Evolutionary conservation across 208 protist species (phyloP).

Genomic region (Lotmaria passim): DNA sequence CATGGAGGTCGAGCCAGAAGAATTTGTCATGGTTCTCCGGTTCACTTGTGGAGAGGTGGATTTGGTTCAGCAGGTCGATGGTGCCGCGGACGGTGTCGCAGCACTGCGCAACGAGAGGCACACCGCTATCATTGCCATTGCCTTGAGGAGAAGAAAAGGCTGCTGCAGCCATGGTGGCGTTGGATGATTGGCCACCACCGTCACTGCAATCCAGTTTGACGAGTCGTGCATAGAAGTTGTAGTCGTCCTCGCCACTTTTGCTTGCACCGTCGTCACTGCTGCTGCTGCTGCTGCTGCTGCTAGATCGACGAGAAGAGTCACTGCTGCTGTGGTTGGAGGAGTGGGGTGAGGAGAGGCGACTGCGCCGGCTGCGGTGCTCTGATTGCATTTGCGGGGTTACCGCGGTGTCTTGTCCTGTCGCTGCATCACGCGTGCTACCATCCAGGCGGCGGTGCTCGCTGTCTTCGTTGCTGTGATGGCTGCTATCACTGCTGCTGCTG

Average conservation of each 20-base stretch:
- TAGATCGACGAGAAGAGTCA: neutral
- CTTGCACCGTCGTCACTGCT: neutral
- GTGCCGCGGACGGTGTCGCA: conserved; percentile 22
- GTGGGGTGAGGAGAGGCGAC: neutral
- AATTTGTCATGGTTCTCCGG: conserved; percentile 2
- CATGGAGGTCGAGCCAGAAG: conserved; percentile 47
- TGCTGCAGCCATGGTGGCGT: too few relatives aligned
- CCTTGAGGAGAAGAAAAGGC: too few relatives aligned
- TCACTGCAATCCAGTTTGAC: conserved; percentile 14
- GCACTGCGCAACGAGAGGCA: conserved; percentile 14
- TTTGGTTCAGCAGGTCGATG: conserved; percentile 7
- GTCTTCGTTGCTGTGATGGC: neutral
- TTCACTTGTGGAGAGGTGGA: neutral
- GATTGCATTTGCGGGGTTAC: neutral
- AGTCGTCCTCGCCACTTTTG: neutral
- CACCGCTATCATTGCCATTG: neutral
- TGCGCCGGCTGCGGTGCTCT: neutral
- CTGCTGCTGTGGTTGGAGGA: conserved; percentile 16
- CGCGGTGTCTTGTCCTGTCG: neutral
- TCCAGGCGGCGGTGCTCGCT: neutral
- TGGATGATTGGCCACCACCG: too few relatives aligned
- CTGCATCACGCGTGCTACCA: neutral
- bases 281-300: too few relatives aligned
- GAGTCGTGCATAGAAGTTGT: conserved; percentile 21
- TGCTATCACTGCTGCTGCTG: neutral